These are phyloP conservation scores for Saccharomyces paradoxus DNA, from an alignment of 805 yeast genomes.

Conservation along the genomic window DNA sequence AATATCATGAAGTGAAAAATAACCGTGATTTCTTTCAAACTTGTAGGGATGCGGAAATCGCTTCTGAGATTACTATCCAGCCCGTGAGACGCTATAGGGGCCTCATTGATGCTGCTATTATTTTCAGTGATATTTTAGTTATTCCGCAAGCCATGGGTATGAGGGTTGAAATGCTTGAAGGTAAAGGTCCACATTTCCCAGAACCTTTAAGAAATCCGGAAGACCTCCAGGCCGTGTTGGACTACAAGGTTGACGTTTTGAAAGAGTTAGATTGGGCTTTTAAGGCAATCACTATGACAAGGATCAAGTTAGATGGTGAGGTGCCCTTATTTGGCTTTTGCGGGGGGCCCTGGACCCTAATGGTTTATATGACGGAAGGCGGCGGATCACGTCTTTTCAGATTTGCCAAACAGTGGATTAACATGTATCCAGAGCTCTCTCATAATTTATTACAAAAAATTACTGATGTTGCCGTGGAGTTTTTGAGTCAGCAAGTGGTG, in stretches of 20 bases:
- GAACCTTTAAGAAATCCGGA: conserved; percentile 71
- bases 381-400: conserved; percentile 90
- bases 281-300: conserved; percentile 85
- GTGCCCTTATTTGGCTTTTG: conserved; percentile 93
- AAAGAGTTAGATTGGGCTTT: conserved; percentile 90
- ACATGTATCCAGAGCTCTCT: conserved; percentile 63
- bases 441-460: conserved; percentile 65
- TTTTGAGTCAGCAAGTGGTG: conserved; percentile 84
- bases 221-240: conserved; percentile 50
- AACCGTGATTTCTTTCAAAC: conserved; percentile 85
- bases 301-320: conserved; percentile 76
- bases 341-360: conserved; percentile 96
- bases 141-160: conserved; percentile 98
- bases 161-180: conserved; percentile 87
- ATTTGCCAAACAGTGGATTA: conserved; percentile 88
- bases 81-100: conserved; percentile 88
- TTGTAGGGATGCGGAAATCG: conserved; percentile 91
- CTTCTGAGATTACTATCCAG: conserved; percentile 89
- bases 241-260: conserved; percentile 59
- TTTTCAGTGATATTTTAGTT: conserved; percentile 89
- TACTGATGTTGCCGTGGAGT: conserved; percentile 85
- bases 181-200: conserved; percentile 89
- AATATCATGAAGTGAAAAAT: conserved; percentile 84
- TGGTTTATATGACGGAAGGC: conserved; percentile 97
- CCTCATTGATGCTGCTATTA: conserved; percentile 90